phyloP scores from a whole-genome alignment of 163 green algal species.

The Chloroidium sp. region DNA sequence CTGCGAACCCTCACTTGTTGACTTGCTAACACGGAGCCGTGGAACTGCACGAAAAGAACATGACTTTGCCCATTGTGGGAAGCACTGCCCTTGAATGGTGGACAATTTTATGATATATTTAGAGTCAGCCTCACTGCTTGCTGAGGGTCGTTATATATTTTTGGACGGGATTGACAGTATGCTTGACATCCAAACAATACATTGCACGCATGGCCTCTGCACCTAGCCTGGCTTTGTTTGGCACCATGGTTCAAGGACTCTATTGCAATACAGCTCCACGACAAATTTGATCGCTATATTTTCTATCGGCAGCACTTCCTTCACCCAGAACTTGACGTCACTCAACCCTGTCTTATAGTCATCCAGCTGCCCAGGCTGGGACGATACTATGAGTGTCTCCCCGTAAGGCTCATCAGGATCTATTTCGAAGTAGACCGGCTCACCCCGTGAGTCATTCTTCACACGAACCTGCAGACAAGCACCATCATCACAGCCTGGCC shows the following conservation, averaged over 20 bases:
- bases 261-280: conserved; percentile 4
- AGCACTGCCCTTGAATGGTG: too few species aligned
- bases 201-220: too few species aligned
- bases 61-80: too few species aligned
- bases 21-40: too few species aligned
- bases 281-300: not conserved
- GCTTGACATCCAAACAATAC: too few species aligned
- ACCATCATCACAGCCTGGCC: not conserved
- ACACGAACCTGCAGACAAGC: conserved; percentile 2
- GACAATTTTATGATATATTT: too few species aligned
- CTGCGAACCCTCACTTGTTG: too few species aligned
- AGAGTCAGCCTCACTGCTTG: too few species aligned
- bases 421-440: not conserved
- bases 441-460: not conserved
- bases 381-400: conserved; percentile 5
- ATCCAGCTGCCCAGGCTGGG: conserved; percentile 7
- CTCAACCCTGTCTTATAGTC: conserved; percentile 7
- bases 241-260: not conserved
- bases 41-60: too few species aligned
- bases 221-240: not conserved
- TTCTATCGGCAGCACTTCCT: not conserved
- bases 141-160: too few species aligned
- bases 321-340: conserved; percentile 1
- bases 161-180: too few species aligned
- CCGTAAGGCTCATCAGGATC: conserved; percentile 12